Conservation (phyloP, 2,329 filamentous ascomycete species). For the Paecilomyces variotii region DNA sequence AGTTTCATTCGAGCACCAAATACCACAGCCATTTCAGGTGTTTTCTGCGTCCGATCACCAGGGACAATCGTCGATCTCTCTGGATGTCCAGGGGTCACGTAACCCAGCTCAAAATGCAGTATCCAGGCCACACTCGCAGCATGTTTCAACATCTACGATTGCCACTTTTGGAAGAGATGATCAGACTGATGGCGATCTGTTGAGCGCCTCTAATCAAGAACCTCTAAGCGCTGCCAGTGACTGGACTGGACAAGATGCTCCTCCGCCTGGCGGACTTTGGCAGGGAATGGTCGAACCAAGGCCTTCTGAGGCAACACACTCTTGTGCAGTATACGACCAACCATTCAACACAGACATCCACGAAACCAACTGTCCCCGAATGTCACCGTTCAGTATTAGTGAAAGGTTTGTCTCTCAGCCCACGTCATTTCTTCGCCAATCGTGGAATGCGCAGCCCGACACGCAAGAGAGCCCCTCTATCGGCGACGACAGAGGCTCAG, state of each 20-base stretch:
- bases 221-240: background rate
- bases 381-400: constrained; percentile 23
- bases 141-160: background rate
- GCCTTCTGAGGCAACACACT: background rate
- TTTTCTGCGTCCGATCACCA: background rate
- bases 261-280: background rate
- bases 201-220: background rate
- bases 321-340: background rate
- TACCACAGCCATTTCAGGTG: background rate
- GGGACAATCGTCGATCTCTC: background rate
- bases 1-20: background rate
- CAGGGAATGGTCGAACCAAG: background rate
- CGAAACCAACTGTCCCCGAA: constrained; percentile 16
- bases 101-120: background rate
- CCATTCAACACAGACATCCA: constrained; percentile 11
- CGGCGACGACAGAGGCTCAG: background rate
- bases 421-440: constrained; percentile 27
- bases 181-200: background rate
- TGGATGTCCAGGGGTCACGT: no score
- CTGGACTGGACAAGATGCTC: background rate
- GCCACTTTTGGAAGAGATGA: background rate
- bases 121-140: background rate
- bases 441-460: constrained; percentile 30
- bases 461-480: constrained; percentile 10
- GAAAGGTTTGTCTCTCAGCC: constrained; percentile 24